phyloP scores from a whole-genome alignment of 768 basidiomycete species.

The Auriscalpium orientale region DNA sequence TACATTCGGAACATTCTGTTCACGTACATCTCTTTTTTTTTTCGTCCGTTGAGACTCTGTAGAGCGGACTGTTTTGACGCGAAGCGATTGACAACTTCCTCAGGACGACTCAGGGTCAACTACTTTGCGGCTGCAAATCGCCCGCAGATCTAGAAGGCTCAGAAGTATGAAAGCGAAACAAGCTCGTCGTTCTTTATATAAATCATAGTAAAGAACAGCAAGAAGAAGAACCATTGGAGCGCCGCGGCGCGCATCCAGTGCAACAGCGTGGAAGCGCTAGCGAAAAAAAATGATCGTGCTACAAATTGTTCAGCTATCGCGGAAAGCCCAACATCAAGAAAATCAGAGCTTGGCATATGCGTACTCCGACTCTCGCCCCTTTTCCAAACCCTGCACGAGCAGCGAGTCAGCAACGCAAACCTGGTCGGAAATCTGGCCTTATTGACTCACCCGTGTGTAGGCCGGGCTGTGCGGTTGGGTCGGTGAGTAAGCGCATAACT shows the following conservation, averaged over 20 bases:
- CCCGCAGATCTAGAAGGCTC: no score
- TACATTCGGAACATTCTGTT: no score
- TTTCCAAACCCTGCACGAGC: conserved; percentile 16
- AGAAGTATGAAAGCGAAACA: no score
- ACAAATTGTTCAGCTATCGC: neutral
- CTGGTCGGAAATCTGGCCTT: neutral
- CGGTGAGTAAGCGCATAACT: neutral
- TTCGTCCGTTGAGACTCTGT: no score
- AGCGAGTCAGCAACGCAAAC: neutral
- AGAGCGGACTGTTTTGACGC: no score
- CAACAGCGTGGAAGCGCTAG: no score
- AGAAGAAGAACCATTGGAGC: neutral
- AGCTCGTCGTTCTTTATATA: no score
- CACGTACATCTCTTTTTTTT: no score
- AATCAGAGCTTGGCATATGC: conserved; percentile 14
- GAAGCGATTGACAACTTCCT: no score
- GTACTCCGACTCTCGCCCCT: conserved; percentile 28
- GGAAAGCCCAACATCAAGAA: neutral
- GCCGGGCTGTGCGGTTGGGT: conserved; percentile 18
- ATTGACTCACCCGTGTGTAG: conserved; percentile 18
- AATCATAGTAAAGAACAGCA: no score
- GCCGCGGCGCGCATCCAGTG: neutral
- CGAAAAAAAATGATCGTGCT: neutral
- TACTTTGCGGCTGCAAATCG: no score
- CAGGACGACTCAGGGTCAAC: no score